These are phyloP conservation scores for Zasmidium angulare DNA, from an alignment of 2,329 filamentous ascomycete genomes.

Conservation along the genomic window DNA sequence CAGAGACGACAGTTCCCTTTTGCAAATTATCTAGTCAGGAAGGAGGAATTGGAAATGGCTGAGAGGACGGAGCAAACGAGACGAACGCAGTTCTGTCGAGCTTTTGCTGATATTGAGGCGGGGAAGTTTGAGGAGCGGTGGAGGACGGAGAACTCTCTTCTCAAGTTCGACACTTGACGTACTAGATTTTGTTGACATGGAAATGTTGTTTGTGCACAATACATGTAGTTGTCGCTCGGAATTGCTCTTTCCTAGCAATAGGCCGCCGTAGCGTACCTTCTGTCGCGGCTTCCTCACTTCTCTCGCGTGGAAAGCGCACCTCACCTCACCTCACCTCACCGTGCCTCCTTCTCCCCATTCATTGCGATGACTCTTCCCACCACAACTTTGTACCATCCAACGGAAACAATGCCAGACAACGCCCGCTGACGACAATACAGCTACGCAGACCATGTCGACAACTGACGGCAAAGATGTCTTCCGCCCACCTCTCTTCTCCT, in stretches of 20 bases:
- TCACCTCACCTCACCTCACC: no score
- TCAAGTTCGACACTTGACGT: constrained; percentile 12
- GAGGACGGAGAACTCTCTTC: constrained; percentile 5
- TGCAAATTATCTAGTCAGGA: constrained; percentile 2
- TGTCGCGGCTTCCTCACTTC: background rate
- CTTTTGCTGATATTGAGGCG: constrained; percentile 10
- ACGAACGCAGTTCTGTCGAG: constrained; percentile 4
- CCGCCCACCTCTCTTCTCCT: background rate
- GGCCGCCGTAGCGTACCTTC: background rate
- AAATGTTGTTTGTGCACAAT: no score
- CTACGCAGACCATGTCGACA: no score
- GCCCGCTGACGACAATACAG: background rate
- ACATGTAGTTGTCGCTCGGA: background rate
- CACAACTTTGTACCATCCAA: no score
- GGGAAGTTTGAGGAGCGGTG: constrained; percentile 6
- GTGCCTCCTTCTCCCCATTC: no score
- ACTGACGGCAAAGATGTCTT: background rate
- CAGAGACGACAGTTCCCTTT: constrained; percentile 4
- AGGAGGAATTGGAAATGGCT: constrained; percentile 7
- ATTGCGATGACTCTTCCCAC: no score
- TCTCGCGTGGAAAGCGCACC: background rate
- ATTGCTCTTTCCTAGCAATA: background rate
- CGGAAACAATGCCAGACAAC: background rate
- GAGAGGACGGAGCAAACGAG: constrained; percentile 4
- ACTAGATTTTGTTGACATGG: no score